phyloP scores from a whole-genome alignment of 73 alveolate species.

The Paramecium tetraurelia region DNA sequence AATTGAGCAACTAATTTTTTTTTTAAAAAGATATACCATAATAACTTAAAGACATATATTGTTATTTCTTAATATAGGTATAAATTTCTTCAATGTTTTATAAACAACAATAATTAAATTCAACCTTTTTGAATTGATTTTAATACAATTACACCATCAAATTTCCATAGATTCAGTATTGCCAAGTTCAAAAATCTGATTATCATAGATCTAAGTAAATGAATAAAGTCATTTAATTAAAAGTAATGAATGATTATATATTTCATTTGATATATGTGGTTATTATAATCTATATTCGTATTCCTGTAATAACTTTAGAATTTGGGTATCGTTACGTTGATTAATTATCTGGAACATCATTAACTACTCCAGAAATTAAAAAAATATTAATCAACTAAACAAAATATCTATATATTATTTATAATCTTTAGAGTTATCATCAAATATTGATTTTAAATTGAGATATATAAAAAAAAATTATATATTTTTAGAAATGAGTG shows the following conservation, averaged over 20 bases:
- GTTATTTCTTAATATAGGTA: background rate
- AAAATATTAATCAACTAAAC: background rate
- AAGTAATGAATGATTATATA: too few species aligned
- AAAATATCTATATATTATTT: background rate
- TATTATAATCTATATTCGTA: background rate
- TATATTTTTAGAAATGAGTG: constrained; percentile 72
- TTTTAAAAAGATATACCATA: background rate
- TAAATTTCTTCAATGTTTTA: too few species aligned
- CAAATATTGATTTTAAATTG: background rate
- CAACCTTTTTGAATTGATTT: background rate
- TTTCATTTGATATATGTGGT: too few species aligned
- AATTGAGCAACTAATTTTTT: background rate
- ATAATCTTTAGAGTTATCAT: background rate
- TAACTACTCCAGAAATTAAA: background rate
- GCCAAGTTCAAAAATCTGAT: background rate
- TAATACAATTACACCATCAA: background rate
- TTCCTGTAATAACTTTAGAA: background rate
- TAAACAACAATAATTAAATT: background rate
- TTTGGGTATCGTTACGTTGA: background rate
- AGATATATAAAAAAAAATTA: background rate
- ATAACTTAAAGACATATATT: background rate
- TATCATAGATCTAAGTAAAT: background rate
- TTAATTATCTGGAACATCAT: background rate
- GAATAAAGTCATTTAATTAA: too few species aligned
- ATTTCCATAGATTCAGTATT: background rate